Evolutionary conservation across 257 asterid genomes (phyloP), one percentile per base, ranked within the genome.

Genomic region (Penstemon newberryi): DNA sequence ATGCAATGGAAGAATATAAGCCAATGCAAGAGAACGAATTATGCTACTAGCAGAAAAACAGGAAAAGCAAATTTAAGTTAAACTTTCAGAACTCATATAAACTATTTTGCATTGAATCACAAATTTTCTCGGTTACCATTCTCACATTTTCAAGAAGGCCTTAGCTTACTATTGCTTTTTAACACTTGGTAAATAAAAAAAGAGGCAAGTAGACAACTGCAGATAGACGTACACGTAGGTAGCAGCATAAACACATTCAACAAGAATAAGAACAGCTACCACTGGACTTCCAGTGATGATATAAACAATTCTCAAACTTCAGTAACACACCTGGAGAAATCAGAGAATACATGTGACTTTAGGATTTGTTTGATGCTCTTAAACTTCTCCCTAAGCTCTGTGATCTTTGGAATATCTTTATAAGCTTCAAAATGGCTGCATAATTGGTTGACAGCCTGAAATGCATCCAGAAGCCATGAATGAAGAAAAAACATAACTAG

Each of bases 341-440:
- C 99, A 11, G 98, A 92, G 80, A 88, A 92, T 56, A 90, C 94
- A 39, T 90, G 96, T 53, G 96, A 82, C 86, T 92, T 92, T 79
- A 90, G 83, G 68, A 92, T 84, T 82, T 92, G 98, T 77, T 90
- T 90, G 83, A 92, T 90, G 82, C 91, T 90, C 87, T 92, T 90
- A 77, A 90, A 90, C 82, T 87, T 90, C 64, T 93, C 96, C 77
- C 96, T 80, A 18, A 93, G 96, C 81, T 90, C 99, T 41, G 96
- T 87, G 71, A 93, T 90, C 87, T 89, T 93, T 61, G 86, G 96
- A 79, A 90, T 81, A 78, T 93, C 96, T 77, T 95, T 85, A 66
- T 93, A 90, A 60, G 96, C 97, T 80, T 90, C 98, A 81, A 92
- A 92, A 84, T 92, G 96, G 76, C 94, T 85, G 78, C 97, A 88